phyloP scores from a whole-genome alignment of 208 protist genomes.

The Phytomonas sp. region DNA sequence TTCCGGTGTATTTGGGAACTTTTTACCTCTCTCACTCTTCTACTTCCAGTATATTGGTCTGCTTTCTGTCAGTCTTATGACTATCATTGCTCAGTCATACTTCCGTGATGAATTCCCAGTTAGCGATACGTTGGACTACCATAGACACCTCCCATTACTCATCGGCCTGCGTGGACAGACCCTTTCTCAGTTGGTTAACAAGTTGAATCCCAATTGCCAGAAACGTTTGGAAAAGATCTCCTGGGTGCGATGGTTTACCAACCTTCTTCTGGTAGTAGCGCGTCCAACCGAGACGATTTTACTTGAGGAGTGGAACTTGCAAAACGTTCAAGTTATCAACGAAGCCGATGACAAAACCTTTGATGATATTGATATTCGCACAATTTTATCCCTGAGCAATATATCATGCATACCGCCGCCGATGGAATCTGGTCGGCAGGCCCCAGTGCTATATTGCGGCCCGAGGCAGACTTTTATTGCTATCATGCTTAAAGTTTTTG shows the following conservation, averaged over 20 bases:
- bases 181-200: conserved; percentile 55
- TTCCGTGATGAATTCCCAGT: conserved; percentile 73
- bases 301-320: conserved; percentile 76
- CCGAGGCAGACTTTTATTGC: conserved; percentile 68
- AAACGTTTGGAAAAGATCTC: conserved; percentile 42
- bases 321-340: conserved; percentile 18
- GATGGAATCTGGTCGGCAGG: conserved; percentile 6
- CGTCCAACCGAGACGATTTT: conserved; percentile 39
- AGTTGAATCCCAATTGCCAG: conserved; percentile 33
- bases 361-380: conserved; percentile 44
- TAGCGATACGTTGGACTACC: conserved; percentile 68
- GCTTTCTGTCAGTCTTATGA: conserved; percentile 78
- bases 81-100: conserved; percentile 75
- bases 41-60: conserved; percentile 78
- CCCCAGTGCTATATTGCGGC: conserved; percentile 43
- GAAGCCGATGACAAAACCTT: conserved; percentile 31
- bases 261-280: conserved; percentile 37
- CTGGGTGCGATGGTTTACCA: conserved; percentile 79
- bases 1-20: conserved; percentile 65
- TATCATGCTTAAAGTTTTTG: conserved; percentile 77
- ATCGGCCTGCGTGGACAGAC: conserved; percentile 65
- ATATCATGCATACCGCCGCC: background rate
- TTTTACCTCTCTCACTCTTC: conserved; percentile 67
- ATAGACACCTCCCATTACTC: conserved; percentile 42
- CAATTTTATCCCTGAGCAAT: conserved; percentile 36